Base-by-base conservation (phyloP, 2,329 filamentous ascomycete genomes). In the Chrysoporthe deuterocubensis region DNA sequence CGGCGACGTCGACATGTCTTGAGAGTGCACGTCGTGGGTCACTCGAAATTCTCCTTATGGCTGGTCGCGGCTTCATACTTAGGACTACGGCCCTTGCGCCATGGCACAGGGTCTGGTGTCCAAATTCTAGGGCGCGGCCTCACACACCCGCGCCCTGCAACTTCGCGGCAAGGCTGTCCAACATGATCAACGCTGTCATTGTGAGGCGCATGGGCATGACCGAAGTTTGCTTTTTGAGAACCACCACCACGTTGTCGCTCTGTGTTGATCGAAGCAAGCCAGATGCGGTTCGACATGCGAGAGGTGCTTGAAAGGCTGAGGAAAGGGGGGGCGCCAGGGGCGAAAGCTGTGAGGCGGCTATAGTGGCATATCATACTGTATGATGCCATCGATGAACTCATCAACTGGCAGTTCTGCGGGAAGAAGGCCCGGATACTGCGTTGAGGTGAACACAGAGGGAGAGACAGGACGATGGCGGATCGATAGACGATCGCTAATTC, bases 1-100 rank as follows among this genome's bases (percentile, higher is more conserved):
- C 71, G 77, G 81, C 68, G 80, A 81, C 63, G 73, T 82, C 32
- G 78, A 78, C 67, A 81, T 81, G 78, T 73, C 74, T 43, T 78
- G 73, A 72, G 50, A 34, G 7, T 5, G 3, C 5, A 11, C 9
- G n/a, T 16, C 14, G 40, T 16, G 16, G 16, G 11, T 34, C n/a
- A 34, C 2, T 54, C 26, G 7, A 32, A 32, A 26, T 8, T 43
- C 21, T 14, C 14, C 57, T 60, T 11, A 18, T 40, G 54, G 16
- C 54, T 57, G 2, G 16, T 32, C n/a, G 4, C 57, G 13, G 18
- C 4, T 8, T 21, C 2, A 26, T 26, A 11, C n/a, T 6, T 21
- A 13, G 9, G 21, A 7, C 50, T 32, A 0, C 5, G 6, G 13
- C 14, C 4, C 16, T 8, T 5, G 26, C 11, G 4, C 26, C 11